Evolutionary conservation across 2,329 filamentous ascomycete genomes (phyloP).

Genomic region (Rutstroemia sp.): DNA sequence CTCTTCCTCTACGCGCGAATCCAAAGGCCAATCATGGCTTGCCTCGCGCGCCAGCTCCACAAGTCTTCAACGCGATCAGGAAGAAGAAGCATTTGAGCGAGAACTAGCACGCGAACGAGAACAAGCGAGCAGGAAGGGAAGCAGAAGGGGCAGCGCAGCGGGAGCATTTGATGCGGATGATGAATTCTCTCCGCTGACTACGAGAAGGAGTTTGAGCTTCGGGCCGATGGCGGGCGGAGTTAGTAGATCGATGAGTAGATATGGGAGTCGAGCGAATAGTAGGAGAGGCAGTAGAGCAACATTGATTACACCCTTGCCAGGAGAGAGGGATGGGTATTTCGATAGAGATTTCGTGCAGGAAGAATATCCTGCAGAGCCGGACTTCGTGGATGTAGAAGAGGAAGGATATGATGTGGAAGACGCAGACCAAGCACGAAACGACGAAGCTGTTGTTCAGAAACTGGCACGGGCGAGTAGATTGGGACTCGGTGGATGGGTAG

Average conservation of each 20-base stretch:
- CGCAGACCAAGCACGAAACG: constrained; percentile 42
- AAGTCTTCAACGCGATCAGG: constrained; percentile 46
- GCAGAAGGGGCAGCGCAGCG: constrained; percentile 25
- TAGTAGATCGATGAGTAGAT: constrained; percentile 42
- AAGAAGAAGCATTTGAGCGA: constrained; percentile 45
- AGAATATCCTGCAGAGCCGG: constrained; percentile 43
- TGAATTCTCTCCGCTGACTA: constrained; percentile 29
- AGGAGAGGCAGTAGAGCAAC: constrained; percentile 18
- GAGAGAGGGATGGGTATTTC: constrained; percentile 40
- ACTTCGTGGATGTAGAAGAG: constrained; percentile 57
- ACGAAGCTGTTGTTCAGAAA: constrained; percentile 51
- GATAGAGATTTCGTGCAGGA: constrained; percentile 26
- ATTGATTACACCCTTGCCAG: constrained; percentile 36
- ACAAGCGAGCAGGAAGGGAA: constrained; percentile 32
- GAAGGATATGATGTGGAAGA: constrained; percentile 47
- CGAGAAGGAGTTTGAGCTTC: constrained; percentile 25
- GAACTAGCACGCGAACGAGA: constrained; percentile 45
- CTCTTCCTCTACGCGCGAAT: constrained; percentile 54
- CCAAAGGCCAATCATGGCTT: constrained; percentile 63
- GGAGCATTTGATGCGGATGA: constrained; percentile 29
- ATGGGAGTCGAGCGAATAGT: constrained; percentile 35
- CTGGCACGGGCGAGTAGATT: constrained; percentile 47
- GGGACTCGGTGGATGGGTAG: constrained; percentile 51
- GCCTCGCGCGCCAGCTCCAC: constrained; percentile 58
- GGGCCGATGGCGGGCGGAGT: constrained; percentile 32